Conservation (phyloP, 2,329 filamentous ascomycete genomes). For the Verticillium nonalfalfae region DNA sequence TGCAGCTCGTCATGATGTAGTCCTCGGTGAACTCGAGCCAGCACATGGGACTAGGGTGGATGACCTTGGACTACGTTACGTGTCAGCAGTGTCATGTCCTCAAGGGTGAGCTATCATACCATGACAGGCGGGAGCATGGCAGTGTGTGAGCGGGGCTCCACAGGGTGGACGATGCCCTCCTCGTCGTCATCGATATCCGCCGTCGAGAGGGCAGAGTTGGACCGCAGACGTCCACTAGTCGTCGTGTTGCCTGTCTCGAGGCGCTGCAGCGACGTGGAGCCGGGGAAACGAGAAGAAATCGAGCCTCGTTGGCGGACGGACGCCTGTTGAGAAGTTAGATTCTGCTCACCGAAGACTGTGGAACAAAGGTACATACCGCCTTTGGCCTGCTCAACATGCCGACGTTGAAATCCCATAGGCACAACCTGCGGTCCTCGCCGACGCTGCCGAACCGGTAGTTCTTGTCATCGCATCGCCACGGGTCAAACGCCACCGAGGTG, state of each 20-base stretch:
- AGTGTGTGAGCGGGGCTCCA: constrained; percentile 78
- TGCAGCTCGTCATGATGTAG: constrained; percentile 86
- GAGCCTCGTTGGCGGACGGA: constrained; percentile 51
- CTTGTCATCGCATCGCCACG: constrained; percentile 91
- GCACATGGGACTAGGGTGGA: constrained; percentile 80
- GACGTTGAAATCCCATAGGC: constrained; percentile 96
- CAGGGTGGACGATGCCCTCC: constrained; percentile 63
- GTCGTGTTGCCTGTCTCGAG: constrained; percentile 57
- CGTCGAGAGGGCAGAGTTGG: constrained; percentile 60
- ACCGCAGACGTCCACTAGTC: constrained; percentile 52
- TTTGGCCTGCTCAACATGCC: constrained; percentile 93
- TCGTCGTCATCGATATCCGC: constrained; percentile 41
- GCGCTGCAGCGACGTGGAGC: constrained; percentile 38
- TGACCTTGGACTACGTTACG: constrained; percentile 59
- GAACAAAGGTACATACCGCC: constrained; percentile 49
- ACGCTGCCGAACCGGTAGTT: constrained; percentile 96
- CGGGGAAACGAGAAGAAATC: constrained; percentile 40
- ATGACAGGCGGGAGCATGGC: constrained; percentile 87
- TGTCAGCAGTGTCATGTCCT: constrained; percentile 6
- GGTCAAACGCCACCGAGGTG: constrained; percentile 86
- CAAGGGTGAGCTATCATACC: constrained; percentile 41
- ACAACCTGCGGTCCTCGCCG: constrained; percentile 83
- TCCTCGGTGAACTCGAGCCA: constrained; percentile 94
- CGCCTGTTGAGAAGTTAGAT: constrained; percentile 26
- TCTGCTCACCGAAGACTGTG: too few species aligned